phyloP scores from a whole-genome alignment of 1,284 basidiomycete genomes.

The Amylostereum chailletii region DNA sequence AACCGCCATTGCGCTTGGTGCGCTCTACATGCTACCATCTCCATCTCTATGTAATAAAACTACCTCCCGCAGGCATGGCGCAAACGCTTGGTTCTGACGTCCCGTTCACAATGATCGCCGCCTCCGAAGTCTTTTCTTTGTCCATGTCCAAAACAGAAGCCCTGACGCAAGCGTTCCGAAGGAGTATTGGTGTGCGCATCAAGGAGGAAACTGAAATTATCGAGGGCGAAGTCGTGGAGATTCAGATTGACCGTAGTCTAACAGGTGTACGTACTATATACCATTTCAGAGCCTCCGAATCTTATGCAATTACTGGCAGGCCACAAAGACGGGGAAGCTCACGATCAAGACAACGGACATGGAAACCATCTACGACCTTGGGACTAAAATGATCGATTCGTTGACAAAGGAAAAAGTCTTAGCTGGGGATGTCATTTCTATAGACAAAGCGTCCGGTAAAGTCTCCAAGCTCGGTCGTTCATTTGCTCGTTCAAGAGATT shows the following conservation, averaged over 20 bases:
- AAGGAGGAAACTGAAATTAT: slow-evolving; percentile 98
- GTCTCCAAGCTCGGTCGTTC: slow-evolving; percentile 94
- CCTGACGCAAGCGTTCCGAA: slow-evolving; percentile 90
- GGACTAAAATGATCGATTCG: slow-evolving; percentile 98
- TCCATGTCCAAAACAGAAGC: slow-evolving; percentile 99
- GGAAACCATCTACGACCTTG: slow-evolving; percentile 99
- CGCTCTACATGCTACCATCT: slow-evolving; percentile 15
- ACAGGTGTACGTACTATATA: slow-evolving; percentile 71
- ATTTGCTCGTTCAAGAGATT: slow-evolving; percentile 93
- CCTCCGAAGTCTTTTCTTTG: slow-evolving; percentile 94
- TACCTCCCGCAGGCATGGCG: slow-evolving; percentile 73
- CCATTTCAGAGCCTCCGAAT: not conserved
- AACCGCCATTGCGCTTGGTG: slow-evolving; percentile 94
- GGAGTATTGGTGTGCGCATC: slow-evolving; percentile 94
- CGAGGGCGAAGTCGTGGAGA: slow-evolving; percentile 97
- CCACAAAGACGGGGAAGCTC: slow-evolving; percentile 95
- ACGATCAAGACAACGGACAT: slow-evolving; percentile 99
- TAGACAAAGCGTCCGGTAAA: slow-evolving; percentile 97
- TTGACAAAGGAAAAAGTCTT: slow-evolving; percentile 95
- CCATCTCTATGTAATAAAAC: slow-evolving; percentile 1
- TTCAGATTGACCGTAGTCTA: slow-evolving; percentile 94
- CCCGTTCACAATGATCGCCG: slow-evolving; percentile 95
- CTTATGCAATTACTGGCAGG: slow-evolving; percentile 39
- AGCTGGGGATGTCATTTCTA: slow-evolving; percentile 92
- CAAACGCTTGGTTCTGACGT: slow-evolving; percentile 91